Evolutionary conservation across 2,329 filamentous ascomycete genomes (phyloP).

Genomic region (Metarhizium album): DNA sequence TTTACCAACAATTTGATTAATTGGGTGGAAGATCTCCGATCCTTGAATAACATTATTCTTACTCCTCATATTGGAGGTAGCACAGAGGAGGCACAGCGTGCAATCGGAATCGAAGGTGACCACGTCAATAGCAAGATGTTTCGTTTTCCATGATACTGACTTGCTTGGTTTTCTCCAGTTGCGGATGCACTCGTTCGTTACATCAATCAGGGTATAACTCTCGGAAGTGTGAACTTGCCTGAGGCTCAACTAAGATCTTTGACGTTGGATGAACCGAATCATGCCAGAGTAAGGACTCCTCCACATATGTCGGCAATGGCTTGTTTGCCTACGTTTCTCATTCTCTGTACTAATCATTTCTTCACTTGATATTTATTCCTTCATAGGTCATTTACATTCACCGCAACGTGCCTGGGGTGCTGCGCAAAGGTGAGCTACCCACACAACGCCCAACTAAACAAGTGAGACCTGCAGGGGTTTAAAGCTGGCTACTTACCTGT

Average conservation of each 20-base stretch:
- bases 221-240: slow-evolving; percentile 93
- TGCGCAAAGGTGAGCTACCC: slow-evolving; percentile 55
- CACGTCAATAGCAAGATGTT: neutral
- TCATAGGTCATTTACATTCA: slow-evolving; percentile 81
- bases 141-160: neutral
- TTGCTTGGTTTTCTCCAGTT: slow-evolving; percentile 35
- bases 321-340: neutral
- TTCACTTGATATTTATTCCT: slow-evolving; percentile 7
- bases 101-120: slow-evolving; percentile 77
- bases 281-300: slow-evolving; percentile 55
- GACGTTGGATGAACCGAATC: slow-evolving; percentile 78
- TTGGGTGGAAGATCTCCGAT: slow-evolving; percentile 78
- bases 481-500: neutral
- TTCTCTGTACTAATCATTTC: neutral
- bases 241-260: slow-evolving; percentile 85
- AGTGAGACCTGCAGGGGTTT: neutral
- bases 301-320: neutral
- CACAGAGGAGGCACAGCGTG: slow-evolving; percentile 93
- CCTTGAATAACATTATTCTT: slow-evolving; percentile 83
- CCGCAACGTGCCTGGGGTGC: slow-evolving; percentile 88
- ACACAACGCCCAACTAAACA: neutral
- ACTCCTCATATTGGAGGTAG: slow-evolving; percentile 96
- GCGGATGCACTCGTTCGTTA: slow-evolving; percentile 80
- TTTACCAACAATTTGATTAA: slow-evolving; percentile 75
- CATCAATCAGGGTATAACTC: slow-evolving; percentile 86